Evolutionary conservation across 2,329 filamentous ascomycete genomes (phyloP), one percentile per base, ranked within the genome.

Genomic region (Penicillium sp.): DNA sequence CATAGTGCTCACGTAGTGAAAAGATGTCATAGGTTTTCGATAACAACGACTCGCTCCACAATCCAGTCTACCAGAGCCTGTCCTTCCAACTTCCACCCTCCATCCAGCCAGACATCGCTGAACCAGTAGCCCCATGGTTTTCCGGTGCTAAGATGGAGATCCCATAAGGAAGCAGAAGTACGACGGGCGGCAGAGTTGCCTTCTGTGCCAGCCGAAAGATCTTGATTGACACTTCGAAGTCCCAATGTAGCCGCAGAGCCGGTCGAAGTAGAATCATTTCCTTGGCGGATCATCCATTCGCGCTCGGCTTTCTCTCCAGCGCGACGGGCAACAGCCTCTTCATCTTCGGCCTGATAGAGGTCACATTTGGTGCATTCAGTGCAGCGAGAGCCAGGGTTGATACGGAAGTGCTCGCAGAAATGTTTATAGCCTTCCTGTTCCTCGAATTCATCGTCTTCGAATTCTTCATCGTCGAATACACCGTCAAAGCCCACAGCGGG

Each of bases 391-490:
- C 93, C 91, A 0, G 89, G 90, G 59, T 90, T 84, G 10, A 90
- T 88, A 9, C 95, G 84, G 73, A 98, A 98, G 76, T 98, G 95
- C 71, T 96, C 90, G 73, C 95, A 99, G 70, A 97, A 99, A 75
- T 99, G 95, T 39, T 87, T 83, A 74, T 99, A 98, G 0, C 93
- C 93, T 71, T 93, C 88, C 3, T 78, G 76, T 49, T 84, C 79
- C 48, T 71, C 71, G 2, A 67, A 66, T 21, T 69, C 67, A 8
- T 66, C 63, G 1, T 69, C 65, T 1, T 63, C 60, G 11, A 44
- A 54, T 13, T 50, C 44, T 13, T 57, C 49, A 8, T 59, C 58
- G 1, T 59, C 39, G 26, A 60, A 44, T 33, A 49, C 55, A 10
- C 57, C 55, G 21, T 54, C 60, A 9, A 64, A 52, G n/a, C 78